Base-by-base conservation (phyloP, 805 yeast genomes). In the Phaffomyces opuntiae region DNA sequence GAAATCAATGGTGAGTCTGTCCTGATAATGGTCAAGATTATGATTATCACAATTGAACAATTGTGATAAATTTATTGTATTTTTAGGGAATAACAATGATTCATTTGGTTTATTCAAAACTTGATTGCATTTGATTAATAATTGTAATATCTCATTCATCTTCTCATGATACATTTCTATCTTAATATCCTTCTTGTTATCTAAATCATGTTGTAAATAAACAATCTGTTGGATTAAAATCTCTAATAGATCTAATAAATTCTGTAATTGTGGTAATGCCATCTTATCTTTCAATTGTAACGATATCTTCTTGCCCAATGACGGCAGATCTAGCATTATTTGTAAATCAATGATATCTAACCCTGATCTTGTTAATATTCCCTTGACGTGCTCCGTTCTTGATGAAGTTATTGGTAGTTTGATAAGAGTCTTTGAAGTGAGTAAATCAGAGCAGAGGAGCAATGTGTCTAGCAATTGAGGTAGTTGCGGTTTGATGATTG, bases 351-450 rank as follows among this genome's bases (percentile, higher is more conserved):
- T 67, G 6, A 83, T 66, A 49, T 72, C 72, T 12, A 74, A 70
- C 7, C 82, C 81, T 44, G 69, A 72, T 42, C 90, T 61, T 0
- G 77, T 74, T 0, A 83, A 59, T 1, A 78, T 69, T 0, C 91
- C 91, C 49, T 81, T 80, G 14, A 82, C 61, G 3, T 69, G 63
- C 47, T 80, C 83, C 46, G 75, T 73, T 45, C 80, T 74, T 14
- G 71, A 65, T 0, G 80, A 70, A 0, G 80, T 67, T 7, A 83
- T 62, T 0, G 89, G 85, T 42, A 83, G 65, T 46, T 75, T 80
- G 43, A 78, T 70, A 13, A 73, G 63, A 11, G 65, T 64, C 11
- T 64, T 57, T 39, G 69, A 68, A 0, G 64, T 58, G 31, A 76
- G 51, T 48, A 68, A 57, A 4, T 64, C 64, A 1, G 73, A 51